These are phyloP conservation scores for Nitzschia palea DNA, from an alignment of 108 stramenopile genomes.

Conservation along the genomic window DNA sequence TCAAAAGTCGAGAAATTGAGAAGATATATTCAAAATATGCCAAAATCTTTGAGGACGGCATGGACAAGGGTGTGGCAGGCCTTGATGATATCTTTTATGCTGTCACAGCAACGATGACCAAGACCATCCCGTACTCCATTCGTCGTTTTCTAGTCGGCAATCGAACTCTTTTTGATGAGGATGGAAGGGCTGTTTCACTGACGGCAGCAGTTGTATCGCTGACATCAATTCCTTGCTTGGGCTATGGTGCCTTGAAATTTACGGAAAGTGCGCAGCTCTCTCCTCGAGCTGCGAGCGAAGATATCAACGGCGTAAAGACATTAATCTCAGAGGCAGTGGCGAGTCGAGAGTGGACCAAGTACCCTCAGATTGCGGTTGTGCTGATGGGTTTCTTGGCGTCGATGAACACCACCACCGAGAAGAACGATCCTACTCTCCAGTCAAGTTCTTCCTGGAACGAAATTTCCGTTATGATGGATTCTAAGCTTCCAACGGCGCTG, in stretches of 20 bases:
- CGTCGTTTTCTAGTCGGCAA: conserved; percentile 26
- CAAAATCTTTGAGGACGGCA: conserved; percentile 32
- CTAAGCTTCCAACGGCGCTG: conserved; percentile 20
- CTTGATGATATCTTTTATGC: conserved; percentile 43
- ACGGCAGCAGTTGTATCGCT: conserved; percentile 25
- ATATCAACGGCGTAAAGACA: conserved; percentile 12
- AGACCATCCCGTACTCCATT: conserved; percentile 18
- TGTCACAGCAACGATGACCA: conserved; percentile 23
- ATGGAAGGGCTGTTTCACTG: conserved; percentile 22
- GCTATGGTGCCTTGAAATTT: background rate
- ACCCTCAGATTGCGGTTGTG: conserved; percentile 21
- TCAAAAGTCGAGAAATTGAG: conserved; percentile 36
- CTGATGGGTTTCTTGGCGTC: conserved; percentile 37
- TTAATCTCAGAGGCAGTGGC: conserved; percentile 12
- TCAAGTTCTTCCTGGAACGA: background rate
- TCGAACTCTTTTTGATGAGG: conserved; percentile 22
- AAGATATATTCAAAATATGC: conserved; percentile 27
- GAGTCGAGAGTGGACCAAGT: conserved; percentile 14
- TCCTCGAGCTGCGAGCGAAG: background rate
- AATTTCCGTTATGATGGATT: background rate
- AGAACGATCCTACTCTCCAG: background rate
- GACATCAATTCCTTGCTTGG: conserved; percentile 33
- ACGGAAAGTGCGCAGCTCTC: conserved; percentile 22
- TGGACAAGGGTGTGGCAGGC: conserved; percentile 18
- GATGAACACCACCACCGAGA: conserved; percentile 11